These are phyloP conservation scores for Trametes cingulata DNA, from an alignment of 768 basidiomycete species.

Conservation along the genomic window DNA sequence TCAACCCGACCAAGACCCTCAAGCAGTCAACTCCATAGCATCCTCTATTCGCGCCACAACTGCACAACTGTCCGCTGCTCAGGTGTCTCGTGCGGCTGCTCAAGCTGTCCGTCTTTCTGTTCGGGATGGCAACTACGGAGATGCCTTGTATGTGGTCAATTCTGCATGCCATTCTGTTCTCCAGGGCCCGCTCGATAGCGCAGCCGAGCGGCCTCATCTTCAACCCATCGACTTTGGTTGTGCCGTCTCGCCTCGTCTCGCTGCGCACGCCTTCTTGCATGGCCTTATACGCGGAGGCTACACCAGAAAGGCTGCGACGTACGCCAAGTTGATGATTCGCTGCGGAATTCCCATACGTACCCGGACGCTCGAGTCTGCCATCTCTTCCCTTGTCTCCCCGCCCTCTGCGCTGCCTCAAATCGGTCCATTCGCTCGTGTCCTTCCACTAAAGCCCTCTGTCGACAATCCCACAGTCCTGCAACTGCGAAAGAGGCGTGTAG, in stretches of 20 bases:
- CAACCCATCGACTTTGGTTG: constrained; percentile 49
- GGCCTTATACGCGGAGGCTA: constrained; percentile 56
- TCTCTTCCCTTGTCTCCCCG: constrained; percentile 31
- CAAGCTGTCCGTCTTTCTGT: constrained; percentile 53
- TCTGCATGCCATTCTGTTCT: constrained; percentile 49
- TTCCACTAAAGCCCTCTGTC: constrained; percentile 8
- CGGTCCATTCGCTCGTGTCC: constrained; percentile 23
- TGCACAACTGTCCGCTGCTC: constrained; percentile 23
- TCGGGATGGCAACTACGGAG: constrained; percentile 40
- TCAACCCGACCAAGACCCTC: neutral
- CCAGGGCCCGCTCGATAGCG: constrained; percentile 18
- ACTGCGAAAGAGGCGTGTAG: constrained; percentile 38
- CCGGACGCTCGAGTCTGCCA: constrained; percentile 50
- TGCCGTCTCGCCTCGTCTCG: constrained; percentile 56
- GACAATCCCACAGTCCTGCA: constrained; percentile 25
- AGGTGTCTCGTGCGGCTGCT: constrained; percentile 42
- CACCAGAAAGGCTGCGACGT: constrained; percentile 46
- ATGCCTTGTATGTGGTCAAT: constrained; percentile 60
- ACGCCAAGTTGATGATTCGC: constrained; percentile 54
- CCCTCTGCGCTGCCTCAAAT: constrained; percentile 18
- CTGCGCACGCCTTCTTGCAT: constrained; percentile 67
- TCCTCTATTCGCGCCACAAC: constrained; percentile 1
- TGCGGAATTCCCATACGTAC: constrained; percentile 51
- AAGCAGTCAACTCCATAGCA: neutral
- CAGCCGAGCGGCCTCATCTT: constrained; percentile 31